Conservation (phyloP, 2,329 filamentous ascomycete species). For the Alternaria brassicae region DNA sequence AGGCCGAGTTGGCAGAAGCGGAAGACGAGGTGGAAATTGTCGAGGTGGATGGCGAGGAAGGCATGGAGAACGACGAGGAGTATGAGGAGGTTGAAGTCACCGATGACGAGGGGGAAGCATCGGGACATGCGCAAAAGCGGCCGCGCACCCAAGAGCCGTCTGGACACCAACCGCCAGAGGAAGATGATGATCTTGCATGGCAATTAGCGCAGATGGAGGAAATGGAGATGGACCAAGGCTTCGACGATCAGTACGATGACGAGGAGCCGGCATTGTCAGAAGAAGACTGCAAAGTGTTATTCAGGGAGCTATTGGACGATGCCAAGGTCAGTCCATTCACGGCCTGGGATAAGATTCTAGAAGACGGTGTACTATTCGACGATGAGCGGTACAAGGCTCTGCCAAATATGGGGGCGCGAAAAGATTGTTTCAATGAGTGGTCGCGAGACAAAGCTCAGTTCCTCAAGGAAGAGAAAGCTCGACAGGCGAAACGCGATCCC, state of each 20-base stretch:
- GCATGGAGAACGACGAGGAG: constrained; percentile 68
- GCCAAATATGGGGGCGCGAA: constrained; percentile 78
- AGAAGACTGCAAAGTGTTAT: constrained; percentile 77
- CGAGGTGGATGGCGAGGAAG: constrained; percentile 49
- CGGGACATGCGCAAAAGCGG: constrained; percentile 56
- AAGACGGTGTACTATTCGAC: constrained; percentile 80
- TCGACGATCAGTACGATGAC: constrained; percentile 74
- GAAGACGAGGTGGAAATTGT: constrained; percentile 44
- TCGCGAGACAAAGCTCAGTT: constrained; percentile 75
- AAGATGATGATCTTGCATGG: constrained; percentile 91
- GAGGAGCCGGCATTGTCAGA: constrained; percentile 75
- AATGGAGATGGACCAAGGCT: constrained; percentile 73
- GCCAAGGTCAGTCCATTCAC: constrained; percentile 83
- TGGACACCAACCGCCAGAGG: constrained; percentile 68
- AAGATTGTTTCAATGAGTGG: constrained; percentile 86
- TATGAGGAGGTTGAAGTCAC: constrained; percentile 81
- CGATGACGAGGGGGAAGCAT: constrained; percentile 59
- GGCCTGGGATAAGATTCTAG: constrained; percentile 88
- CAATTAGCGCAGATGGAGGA: constrained; percentile 90
- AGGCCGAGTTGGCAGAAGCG: constrained; percentile 39
- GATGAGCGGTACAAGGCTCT: constrained; percentile 88
- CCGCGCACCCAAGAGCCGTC: constrained; percentile 55
- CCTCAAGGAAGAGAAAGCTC: constrained; percentile 74
- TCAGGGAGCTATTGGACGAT: constrained; percentile 87
- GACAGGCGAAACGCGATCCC: constrained; percentile 82